Evolutionary conservation across 441 rosid species (phyloP).

Genomic region (Croton laevigatus): DNA sequence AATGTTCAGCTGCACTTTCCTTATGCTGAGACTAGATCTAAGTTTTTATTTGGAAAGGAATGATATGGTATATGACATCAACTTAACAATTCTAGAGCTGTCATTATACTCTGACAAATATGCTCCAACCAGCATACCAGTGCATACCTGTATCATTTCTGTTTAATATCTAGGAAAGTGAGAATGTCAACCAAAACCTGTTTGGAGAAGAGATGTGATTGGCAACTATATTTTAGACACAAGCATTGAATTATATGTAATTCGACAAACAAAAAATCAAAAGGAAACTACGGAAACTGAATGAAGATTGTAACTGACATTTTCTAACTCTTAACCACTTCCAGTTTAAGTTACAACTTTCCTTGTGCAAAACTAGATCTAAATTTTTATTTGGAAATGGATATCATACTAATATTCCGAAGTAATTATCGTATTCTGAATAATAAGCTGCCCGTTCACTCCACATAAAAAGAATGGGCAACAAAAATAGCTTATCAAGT

Average conservation of each 20-base stretch:
- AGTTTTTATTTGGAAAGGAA: not conserved
- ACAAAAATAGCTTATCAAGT: not conserved
- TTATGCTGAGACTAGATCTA: not conserved
- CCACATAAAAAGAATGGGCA: not conserved
- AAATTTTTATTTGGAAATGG: not conserved
- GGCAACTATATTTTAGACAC: not conserved
- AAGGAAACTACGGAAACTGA: not conserved
- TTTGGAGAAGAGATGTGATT: too few species aligned
- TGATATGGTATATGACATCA: too few species aligned
- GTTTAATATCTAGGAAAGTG: too few species aligned
- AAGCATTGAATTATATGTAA: not conserved
- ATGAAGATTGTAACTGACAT: not conserved
- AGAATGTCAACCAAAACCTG: too few species aligned
- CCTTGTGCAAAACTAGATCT: not conserved
- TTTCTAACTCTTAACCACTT: not conserved
- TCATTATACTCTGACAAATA: conserved; percentile 55
- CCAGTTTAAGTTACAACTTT: not conserved
- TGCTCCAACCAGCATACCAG: conserved; percentile 89
- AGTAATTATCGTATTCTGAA: not conserved
- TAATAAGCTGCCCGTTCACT: too few species aligned
- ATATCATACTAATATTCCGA: not conserved
- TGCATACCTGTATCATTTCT: not conserved
- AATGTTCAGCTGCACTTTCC: not conserved
- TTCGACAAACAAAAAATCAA: not conserved
- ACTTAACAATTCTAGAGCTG: too few species aligned